Evolutionary conservation across 768 basidiomycete species (phyloP).

Genomic region (Trametes cinnabarina): DNA sequence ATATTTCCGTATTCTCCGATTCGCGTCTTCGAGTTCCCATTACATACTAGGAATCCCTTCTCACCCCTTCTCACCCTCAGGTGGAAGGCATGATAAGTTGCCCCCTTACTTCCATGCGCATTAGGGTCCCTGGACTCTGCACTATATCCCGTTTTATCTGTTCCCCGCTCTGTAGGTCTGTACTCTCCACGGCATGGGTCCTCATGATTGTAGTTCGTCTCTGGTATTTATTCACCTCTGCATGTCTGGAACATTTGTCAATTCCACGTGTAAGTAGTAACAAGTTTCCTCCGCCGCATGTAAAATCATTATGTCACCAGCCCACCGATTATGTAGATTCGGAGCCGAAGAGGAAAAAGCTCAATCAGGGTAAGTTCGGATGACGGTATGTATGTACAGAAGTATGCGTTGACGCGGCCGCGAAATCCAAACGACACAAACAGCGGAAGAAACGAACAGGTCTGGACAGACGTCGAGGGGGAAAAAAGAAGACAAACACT

Average conservation of each 20-base stretch:
- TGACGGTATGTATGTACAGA: conserved; percentile 11
- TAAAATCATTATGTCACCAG: conserved; percentile 10
- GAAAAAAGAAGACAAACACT: neutral
- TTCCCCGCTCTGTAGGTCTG: neutral
- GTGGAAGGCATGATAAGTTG: neutral
- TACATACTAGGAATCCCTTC: neutral
- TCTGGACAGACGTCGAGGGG: conserved; percentile 8
- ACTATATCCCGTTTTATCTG: neutral
- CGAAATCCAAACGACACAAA: conserved; percentile 3
- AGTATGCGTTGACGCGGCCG: conserved; percentile 3
- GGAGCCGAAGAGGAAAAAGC: neutral
- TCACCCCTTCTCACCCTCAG: neutral
- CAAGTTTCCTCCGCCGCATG: neutral
- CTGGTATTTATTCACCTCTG: neutral
- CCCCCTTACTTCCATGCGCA: neutral
- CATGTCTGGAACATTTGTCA: neutral
- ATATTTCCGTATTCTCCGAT: neutral
- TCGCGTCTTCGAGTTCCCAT: neutral
- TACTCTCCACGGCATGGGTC: neutral
- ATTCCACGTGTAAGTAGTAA: conserved; percentile 3
- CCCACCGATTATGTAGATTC: neutral
- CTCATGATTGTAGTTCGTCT: neutral
- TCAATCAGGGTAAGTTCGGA: neutral
- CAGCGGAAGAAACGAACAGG: conserved; percentile 10
- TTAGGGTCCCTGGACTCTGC: neutral